Conservation (phyloP, 192 early-diverging fungal genomes). For the Podila clonocystis region DNA sequence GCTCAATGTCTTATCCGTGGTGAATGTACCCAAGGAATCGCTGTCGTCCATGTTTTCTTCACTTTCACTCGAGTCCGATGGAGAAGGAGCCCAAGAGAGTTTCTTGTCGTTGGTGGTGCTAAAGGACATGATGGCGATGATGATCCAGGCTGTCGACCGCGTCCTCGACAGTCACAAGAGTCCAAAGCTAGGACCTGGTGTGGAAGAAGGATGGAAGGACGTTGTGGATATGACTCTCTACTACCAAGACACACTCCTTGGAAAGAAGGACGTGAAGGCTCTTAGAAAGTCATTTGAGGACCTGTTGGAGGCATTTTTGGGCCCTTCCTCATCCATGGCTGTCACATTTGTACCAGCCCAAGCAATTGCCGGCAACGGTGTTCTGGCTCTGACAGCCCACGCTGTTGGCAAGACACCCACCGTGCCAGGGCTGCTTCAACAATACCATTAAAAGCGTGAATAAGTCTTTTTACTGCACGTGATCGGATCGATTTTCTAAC, state of each 20-base stretch:
- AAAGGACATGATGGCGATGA: conserved; percentile 31
- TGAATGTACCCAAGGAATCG: conserved; percentile 1
- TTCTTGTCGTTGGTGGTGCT: neutral
- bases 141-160: conserved; percentile 30
- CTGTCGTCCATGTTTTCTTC: conserved; percentile 13
- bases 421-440: conserved; percentile 23
- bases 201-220: conserved; percentile 23
- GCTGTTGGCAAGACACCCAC: conserved; percentile 35
- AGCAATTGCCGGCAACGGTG: conserved; percentile 24
- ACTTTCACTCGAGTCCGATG: neutral
- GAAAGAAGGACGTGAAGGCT: neutral
- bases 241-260: conserved; percentile 20
- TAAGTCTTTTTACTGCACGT: no score
- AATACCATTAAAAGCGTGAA: neutral
- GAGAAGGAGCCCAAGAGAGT: neutral
- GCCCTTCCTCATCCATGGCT: neutral
- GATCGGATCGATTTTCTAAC: no score
- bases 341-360: conserved; percentile 36
- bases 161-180: conserved; percentile 6
- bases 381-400: conserved; percentile 26
- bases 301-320: conserved; percentile 6
- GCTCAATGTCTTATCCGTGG: conserved; percentile 18
- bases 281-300: conserved; percentile 8
- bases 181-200: conserved; percentile 17
- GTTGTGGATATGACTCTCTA: conserved; percentile 35